phyloP scores from a whole-genome alignment of 495 filamentous ascomycete genomes.

The Daldinia grandis region DNA sequence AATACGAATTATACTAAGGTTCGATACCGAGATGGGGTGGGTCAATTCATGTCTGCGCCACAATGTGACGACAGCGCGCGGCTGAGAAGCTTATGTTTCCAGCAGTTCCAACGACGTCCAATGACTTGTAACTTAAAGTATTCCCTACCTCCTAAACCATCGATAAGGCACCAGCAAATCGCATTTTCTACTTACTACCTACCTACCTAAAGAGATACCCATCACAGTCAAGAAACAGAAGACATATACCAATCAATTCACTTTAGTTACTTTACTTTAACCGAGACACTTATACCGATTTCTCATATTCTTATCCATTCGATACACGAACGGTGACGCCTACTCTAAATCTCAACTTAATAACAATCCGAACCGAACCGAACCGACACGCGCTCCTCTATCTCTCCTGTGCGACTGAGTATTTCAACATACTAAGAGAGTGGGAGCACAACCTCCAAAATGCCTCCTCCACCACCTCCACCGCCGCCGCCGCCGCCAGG shows the following conservation, averaged over 20 bases:
- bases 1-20: too few species aligned
- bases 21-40: not conserved
- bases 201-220: not conserved
- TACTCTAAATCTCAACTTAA: not conserved
- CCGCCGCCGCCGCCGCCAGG: constrained; percentile 68
- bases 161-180: constrained; percentile 23
- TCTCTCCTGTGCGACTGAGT: not conserved
- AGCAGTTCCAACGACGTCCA: constrained; percentile 6
- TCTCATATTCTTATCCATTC: constrained; percentile 6
- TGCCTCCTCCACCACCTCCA: constrained; percentile 75
- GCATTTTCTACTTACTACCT: constrained; percentile 17
- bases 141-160: constrained; percentile 22
- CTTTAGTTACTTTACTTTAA: constrained; percentile 2
- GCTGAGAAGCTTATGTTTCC: constrained; percentile 21
- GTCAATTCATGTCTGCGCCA: constrained; percentile 30
- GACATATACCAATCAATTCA: constrained; percentile 12
- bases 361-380: constrained; percentile 3
- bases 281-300: constrained; percentile 7
- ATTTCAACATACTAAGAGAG: constrained; percentile 1
- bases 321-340: constrained; percentile 23
- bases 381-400: not conserved
- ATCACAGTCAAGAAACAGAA: not conserved
- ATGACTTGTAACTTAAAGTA: constrained; percentile 8
- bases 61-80: constrained; percentile 36
- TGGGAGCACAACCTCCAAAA: constrained; percentile 38